phyloP scores from a whole-genome alignment of 176 grass and related monocot species.

The Phyllostachys edulis region DNA sequence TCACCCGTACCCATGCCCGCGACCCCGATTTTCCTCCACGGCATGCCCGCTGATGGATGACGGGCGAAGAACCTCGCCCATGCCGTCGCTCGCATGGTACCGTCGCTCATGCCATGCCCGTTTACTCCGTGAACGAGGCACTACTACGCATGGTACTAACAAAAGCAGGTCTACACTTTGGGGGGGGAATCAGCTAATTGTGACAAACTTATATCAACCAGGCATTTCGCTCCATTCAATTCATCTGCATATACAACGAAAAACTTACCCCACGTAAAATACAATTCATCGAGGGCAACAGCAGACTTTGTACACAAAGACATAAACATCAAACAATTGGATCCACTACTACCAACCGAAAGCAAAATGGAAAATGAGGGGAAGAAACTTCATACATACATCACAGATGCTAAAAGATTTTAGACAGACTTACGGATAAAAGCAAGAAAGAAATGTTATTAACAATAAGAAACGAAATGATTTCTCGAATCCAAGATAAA shows the following conservation, averaged over 20 bases:
- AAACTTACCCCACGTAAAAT: background rate
- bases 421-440: background rate
- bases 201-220: no score
- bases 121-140: no score
- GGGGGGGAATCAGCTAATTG: background rate
- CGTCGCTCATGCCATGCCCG: no score
- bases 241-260: slow-evolving; percentile 18
- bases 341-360: background rate
- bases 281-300: background rate
- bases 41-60: no score
- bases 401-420: background rate
- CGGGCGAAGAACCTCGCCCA: no score
- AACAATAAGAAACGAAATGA: slow-evolving; percentile 5
- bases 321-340: background rate
- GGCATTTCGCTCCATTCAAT: background rate
- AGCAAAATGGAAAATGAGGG: background rate
- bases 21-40: no score
- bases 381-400: background rate
- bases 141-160: no score
- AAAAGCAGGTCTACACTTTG: background rate
- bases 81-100: no score
- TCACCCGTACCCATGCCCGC: no score
- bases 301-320: slow-evolving; percentile 37
- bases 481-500: background rate
- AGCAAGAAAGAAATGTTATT: slow-evolving; percentile 1